Percentiles rank a stretch among this genome's conserved stretches.
Conservation (phyloP, 371 early-diverging fungal species). For the Actinomortierella ambigua region DNA sequence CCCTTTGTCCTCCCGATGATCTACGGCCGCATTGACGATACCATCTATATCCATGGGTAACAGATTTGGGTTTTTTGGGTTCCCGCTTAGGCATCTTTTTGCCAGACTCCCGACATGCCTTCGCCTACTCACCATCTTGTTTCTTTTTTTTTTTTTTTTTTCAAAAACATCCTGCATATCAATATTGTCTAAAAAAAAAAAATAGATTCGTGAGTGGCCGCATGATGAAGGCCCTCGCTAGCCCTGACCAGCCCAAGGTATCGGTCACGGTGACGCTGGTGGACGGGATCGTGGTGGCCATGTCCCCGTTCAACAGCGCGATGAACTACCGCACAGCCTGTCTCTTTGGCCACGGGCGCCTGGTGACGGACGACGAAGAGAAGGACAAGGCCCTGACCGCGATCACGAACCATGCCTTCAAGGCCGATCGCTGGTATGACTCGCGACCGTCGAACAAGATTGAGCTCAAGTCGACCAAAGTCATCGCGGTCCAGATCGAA, state of each 20-base stretch:
- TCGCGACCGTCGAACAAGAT: constrained; percentile 26
- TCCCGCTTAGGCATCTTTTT: no score
- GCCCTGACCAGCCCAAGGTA: constrained; percentile 32
- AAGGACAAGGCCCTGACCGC: constrained; percentile 38
- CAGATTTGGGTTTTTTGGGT: no score
- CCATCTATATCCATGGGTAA: constrained; percentile 50
- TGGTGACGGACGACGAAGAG: constrained; percentile 43
- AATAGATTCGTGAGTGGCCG: constrained; percentile 47
- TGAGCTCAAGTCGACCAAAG: constrained; percentile 48
- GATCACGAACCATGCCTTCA: constrained; percentile 50
- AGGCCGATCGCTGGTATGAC: constrained; percentile 46
- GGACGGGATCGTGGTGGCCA: constrained; percentile 47
- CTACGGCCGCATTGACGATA: constrained; percentile 48
- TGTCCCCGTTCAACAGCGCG: constrained; percentile 49
- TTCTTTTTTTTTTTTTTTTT: background rate
- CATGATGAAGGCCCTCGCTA: constrained; percentile 48
- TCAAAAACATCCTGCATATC: background rate
- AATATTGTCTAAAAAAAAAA: background rate
- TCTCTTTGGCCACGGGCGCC: constrained; percentile 46
- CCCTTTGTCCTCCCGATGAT: constrained; percentile 54
- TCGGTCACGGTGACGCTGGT: constrained; percentile 49
- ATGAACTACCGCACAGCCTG: constrained; percentile 52
- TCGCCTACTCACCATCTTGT: no score
- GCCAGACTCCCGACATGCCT: no score
- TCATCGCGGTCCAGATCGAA: constrained; percentile 50